phyloP scores from a whole-genome alignment of 805 yeast genomes.

The Metschnikowia peoriensis region DNA sequence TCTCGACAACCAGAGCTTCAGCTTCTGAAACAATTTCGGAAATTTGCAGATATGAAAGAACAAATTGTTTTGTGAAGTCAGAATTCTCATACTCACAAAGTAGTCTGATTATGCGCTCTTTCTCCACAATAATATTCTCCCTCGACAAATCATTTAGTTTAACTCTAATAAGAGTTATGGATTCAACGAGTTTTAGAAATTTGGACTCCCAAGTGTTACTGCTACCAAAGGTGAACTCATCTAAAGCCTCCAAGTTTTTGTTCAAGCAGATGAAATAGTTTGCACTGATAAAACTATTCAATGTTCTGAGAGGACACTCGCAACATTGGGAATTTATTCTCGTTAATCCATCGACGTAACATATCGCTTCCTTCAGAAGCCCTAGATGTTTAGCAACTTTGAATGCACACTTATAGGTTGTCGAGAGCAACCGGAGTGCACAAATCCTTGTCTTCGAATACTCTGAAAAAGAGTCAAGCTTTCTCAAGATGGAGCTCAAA shows the following conservation, averaged over 20 bases:
- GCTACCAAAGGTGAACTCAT: background rate
- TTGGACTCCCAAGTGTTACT: constrained; percentile 2
- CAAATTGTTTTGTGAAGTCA: background rate
- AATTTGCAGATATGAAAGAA: constrained; percentile 2
- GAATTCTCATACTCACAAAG: background rate
- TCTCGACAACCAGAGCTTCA: background rate
- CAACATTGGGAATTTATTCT: constrained; percentile 34
- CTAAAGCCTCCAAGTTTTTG: constrained; percentile 7
- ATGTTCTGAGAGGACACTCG: constrained; percentile 14
- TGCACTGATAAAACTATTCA: constrained; percentile 17
- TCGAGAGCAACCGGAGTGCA: constrained; percentile 33
- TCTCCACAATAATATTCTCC: background rate
- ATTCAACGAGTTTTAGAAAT: background rate
- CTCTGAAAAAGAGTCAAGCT: constrained; percentile 23
- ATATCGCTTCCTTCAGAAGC: constrained; percentile 55
- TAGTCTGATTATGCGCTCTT: background rate
- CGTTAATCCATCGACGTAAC: constrained; percentile 50
- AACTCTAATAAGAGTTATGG: background rate
- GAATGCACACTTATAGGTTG: constrained; percentile 40
- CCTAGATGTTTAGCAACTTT: constrained; percentile 48
- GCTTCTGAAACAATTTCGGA: constrained; percentile 2
- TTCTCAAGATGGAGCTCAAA: constrained; percentile 51
- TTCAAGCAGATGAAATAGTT: constrained; percentile 15
- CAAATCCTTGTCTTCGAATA: constrained; percentile 33
- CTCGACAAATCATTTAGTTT: background rate